Base-by-base conservation (phyloP, 148 eudicot genomes). In the Chenopodium quinoa region DNA sequence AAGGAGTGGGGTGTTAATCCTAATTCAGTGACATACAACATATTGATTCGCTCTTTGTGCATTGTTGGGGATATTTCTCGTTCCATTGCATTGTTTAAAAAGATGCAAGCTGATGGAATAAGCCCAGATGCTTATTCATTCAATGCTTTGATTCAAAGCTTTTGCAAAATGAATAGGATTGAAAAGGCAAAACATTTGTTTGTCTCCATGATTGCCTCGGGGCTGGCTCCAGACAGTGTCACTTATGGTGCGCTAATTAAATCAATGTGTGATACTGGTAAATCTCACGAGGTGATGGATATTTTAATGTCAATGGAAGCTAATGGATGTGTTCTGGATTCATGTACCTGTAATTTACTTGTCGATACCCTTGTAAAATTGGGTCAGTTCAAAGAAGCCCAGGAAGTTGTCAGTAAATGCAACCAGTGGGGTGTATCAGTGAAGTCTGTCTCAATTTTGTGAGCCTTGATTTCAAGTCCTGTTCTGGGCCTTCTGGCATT, bases 1-100 rank as follows among this genome's bases (percentile, higher is more conserved):
- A 84, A 84, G 56, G 91, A 91, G 75, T 93, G 99, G 98, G 97
- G 99, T 56, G 81, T 93, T 65, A 56, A 74, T 70, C 99, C 99
- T 68, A 93, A 90, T 87, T 84, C 85, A 76, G 78, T 96, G 58
- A 90, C 91, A 32, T 96, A 92, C 85, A 93, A 96, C 85, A 89
- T 90, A 65, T 86, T 96, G 85, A 92, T 96, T 48, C 97, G 94
- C 17, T 82, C 89, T 17, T 83, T 92, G 74, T 93, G 98, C 79
- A 77, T 89, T 14, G 74, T 87, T 40, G 99, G 99, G 80, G 90
- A 93, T 87, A 83, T 82, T 78, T 52, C 84, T 79, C 89, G 87
- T 81, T 85, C 98, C 29, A 75, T 86, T 90, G 87, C 73, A 46
- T 81, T 96, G 64, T 75, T 91, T 83, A 90, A 83, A 82, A 90